Conservation (phyloP, 2,329 filamentous ascomycete species). For the Ascochyta koolunga region DNA sequence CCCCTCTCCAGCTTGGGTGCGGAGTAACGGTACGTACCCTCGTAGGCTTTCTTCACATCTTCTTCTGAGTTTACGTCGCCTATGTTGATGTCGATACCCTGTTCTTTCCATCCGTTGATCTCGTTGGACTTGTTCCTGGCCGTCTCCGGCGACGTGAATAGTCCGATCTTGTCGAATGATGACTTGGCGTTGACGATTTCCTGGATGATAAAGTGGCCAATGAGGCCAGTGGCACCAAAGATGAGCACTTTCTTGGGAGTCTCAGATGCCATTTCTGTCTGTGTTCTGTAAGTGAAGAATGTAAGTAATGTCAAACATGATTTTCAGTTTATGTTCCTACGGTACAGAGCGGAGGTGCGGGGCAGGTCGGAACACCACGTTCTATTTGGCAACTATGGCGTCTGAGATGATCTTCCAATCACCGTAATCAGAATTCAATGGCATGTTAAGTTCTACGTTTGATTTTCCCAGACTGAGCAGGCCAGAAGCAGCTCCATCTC, state of each 20-base stretch:
- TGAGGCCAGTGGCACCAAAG: slow-evolving; percentile 60
- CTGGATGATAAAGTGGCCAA: slow-evolving; percentile 58
- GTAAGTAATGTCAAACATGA: neutral
- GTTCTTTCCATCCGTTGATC: slow-evolving; percentile 55
- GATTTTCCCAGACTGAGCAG: neutral
- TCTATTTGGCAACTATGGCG: neutral
- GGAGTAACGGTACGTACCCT: slow-evolving; percentile 43
- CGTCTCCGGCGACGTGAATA: slow-evolving; percentile 63
- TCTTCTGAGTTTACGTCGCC: slow-evolving; percentile 61
- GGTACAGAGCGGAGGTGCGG: slow-evolving; percentile 3
- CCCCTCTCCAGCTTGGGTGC: neutral
- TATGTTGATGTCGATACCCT: slow-evolving; percentile 61
- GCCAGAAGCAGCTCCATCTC: too few species aligned
- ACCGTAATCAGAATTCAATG: neutral
- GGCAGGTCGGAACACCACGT: neutral
- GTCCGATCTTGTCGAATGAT: slow-evolving; percentile 58
- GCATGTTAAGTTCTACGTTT: neutral
- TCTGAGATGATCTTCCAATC: neutral
- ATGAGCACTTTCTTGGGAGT: slow-evolving; percentile 55
- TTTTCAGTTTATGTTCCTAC: neutral
- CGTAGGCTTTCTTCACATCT: slow-evolving; percentile 63
- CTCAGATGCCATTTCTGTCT: slow-evolving; percentile 12
- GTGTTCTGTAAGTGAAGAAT: neutral
- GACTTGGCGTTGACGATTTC: slow-evolving; percentile 55
- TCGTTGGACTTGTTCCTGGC: slow-evolving; percentile 57